Evolutionary conservation across 1,139 yeast genomes (phyloP).

Genomic region (Kodamaea sp.): DNA sequence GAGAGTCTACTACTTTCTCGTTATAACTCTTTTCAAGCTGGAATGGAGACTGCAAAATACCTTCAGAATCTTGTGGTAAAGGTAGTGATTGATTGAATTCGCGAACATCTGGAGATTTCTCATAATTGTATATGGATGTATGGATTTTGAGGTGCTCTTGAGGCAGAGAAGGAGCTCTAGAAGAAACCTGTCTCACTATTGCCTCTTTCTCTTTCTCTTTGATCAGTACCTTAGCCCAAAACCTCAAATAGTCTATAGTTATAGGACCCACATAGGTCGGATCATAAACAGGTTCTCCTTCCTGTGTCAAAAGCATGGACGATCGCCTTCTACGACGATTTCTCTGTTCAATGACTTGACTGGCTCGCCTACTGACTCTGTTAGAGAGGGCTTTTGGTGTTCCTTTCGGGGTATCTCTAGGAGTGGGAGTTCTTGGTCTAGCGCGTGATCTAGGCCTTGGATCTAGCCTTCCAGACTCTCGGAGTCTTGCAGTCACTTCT

Average conservation of each 20-base stretch:
- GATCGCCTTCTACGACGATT: conserved; percentile 29
- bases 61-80: conserved; percentile 19
- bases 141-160: not conserved
- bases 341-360: conserved; percentile 13
- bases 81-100: conserved; percentile 29
- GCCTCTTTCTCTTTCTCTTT: conserved; percentile 22
- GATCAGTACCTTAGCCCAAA: conserved; percentile 35
- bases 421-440: conserved; percentile 13
- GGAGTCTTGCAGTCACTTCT: conserved; percentile 19
- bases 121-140: not conserved
- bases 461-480: conserved; percentile 1
- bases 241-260: conserved; percentile 39
- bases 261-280: conserved; percentile 41
- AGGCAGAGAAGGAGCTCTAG: not conserved
- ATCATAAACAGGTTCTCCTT: conserved; percentile 29
- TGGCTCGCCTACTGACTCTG: conserved; percentile 10
- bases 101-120: conserved; percentile 1
- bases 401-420: conserved; percentile 8
- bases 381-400: conserved; percentile 7
- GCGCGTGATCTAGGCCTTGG: conserved; percentile 9
- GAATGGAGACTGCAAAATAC: conserved; percentile 14
- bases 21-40: conserved; percentile 5
- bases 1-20: not conserved
- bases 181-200: not conserved
- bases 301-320: conserved; percentile 27